Base-by-base conservation (phyloP, 257 asterid genomes). In the Parsonsia alboflavescens region DNA sequence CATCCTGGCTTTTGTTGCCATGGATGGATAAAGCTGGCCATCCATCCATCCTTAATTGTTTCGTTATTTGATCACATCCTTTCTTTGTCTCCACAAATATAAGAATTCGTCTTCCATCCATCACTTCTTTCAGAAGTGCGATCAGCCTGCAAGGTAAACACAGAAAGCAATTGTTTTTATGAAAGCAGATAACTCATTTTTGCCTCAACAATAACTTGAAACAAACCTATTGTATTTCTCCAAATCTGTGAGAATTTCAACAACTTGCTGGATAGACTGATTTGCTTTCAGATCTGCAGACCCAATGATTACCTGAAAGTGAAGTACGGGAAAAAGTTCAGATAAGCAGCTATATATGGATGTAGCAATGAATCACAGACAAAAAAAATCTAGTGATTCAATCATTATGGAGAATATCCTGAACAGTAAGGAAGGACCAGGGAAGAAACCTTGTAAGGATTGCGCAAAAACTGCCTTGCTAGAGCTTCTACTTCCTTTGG, bases 1-100 rank as follows among this genome's bases (percentile, higher is more conserved):
- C 97, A 52, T 86, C 96, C 90, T 89, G 97, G 77, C 81, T 91
- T 84, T 93, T 93, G 80, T 93, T 92, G 78, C 98, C 98, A 76
- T 93, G 98, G 65, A 93, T 91, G 75, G 98, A 87, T 81, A 93
- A 81, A 76, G 98, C 98, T 59, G 97, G 97, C 96, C 96, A 93
- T 70, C 98, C 97, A 80, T 91, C 95, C 96, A 91, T 88, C 82
- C 96, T 89, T 72, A 93, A 76, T 72, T 91, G 96, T 78, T 95
- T 82, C 28, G 95, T 93, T 73, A 93, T 90, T 83, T 91, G 96
- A 84, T 93, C 97, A 76, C 96, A 91, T 65, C 97, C 97, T 84
- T 89, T 93, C 85, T 93, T 93, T 59, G 97, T 93, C 81, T 89
- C 97, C 76, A 93, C 96, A 76, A 93, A 91, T 73, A 93, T 89